phyloP scores from a whole-genome alignment of 129 eudicot species.

The Arctium lappa region DNA sequence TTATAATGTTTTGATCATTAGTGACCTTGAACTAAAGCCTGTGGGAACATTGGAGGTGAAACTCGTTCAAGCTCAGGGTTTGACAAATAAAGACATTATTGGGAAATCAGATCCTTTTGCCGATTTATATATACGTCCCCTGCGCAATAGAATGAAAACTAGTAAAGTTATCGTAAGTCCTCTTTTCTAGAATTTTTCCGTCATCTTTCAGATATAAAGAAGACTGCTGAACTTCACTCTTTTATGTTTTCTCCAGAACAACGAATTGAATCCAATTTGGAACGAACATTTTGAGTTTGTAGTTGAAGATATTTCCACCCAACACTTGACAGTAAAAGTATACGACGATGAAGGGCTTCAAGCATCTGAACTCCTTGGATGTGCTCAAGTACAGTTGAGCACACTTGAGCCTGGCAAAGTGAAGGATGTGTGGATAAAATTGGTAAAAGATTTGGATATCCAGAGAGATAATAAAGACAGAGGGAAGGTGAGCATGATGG shows the following conservation, averaged over 20 bases:
- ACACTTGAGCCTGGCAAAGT: conserved; percentile 92
- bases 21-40: conserved; percentile 94
- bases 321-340: conserved; percentile 76
- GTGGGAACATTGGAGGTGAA: conserved; percentile 88
- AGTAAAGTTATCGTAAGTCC: conserved; percentile 82
- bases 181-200: neutral
- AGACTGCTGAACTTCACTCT: neutral
- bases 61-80: conserved; percentile 88
- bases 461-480: conserved; percentile 88
- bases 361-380: conserved; percentile 82
- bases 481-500: conserved; percentile 56
- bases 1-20: conserved; percentile 19
- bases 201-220: neutral
- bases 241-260: conserved; percentile 49
- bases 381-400: conserved; percentile 68
- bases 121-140: conserved; percentile 67
- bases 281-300: conserved; percentile 93
- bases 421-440: conserved; percentile 83
- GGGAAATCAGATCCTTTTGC: conserved; percentile 98
- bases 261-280: conserved; percentile 92
- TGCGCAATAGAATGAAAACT: conserved; percentile 65
- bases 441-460: conserved; percentile 93
- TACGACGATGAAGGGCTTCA: conserved; percentile 92
- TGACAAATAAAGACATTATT: conserved; percentile 83
- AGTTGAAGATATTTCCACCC: conserved; percentile 83